phyloP scores from a whole-genome alignment of 768 basidiomycete genomes.

The Phanerochaete sordida region DNA sequence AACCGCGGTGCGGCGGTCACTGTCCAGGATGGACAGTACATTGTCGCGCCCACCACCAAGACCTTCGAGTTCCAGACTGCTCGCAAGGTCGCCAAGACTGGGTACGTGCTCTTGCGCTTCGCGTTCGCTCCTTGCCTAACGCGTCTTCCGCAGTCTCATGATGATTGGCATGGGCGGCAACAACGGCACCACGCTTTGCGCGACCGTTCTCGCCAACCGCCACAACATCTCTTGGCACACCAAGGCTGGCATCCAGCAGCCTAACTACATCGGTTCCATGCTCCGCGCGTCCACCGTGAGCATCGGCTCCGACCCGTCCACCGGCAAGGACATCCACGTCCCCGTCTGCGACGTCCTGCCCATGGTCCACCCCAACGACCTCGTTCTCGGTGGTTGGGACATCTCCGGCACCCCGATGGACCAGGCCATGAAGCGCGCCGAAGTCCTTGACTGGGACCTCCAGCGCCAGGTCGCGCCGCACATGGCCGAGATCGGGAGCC shows the following conservation, averaged over 20 bases:
- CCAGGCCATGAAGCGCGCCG: slow-evolving; percentile 88
- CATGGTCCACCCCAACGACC: slow-evolving; percentile 98
- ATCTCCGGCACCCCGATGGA: slow-evolving; percentile 86
- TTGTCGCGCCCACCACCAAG: slow-evolving; percentile 74
- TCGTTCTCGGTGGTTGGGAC: slow-evolving; percentile 98
- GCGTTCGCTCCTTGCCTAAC: slow-evolving; percentile 6
- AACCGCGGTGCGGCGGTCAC: slow-evolving; percentile 76
- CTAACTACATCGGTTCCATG: slow-evolving; percentile 97
- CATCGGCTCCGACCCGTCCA: slow-evolving; percentile 75
- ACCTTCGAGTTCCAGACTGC: slow-evolving; percentile 90
- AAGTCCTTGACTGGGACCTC: slow-evolving; percentile 94
- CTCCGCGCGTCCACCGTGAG: slow-evolving; percentile 94
- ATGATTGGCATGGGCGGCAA: slow-evolving; percentile 97
- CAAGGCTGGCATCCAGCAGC: slow-evolving; percentile 86
- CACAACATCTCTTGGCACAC: slow-evolving; percentile 95
- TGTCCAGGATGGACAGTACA: slow-evolving; percentile 70
- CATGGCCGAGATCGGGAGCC: slow-evolving; percentile 76
- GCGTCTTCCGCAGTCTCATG: slow-evolving; percentile 66
- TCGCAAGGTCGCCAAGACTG: slow-evolving; percentile 84
- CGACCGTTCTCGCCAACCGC: slow-evolving; percentile 93
- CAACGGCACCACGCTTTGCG: slow-evolving; percentile 92
- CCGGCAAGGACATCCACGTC: slow-evolving; percentile 88
- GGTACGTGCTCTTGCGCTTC: slow-evolving; percentile 49
- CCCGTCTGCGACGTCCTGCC: slow-evolving; percentile 92
- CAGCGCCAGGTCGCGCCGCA: slow-evolving; percentile 91